Evolutionary conservation across 164 flowering plant genomes (phyloP).

Genomic region (Cinnamomum chago): DNA sequence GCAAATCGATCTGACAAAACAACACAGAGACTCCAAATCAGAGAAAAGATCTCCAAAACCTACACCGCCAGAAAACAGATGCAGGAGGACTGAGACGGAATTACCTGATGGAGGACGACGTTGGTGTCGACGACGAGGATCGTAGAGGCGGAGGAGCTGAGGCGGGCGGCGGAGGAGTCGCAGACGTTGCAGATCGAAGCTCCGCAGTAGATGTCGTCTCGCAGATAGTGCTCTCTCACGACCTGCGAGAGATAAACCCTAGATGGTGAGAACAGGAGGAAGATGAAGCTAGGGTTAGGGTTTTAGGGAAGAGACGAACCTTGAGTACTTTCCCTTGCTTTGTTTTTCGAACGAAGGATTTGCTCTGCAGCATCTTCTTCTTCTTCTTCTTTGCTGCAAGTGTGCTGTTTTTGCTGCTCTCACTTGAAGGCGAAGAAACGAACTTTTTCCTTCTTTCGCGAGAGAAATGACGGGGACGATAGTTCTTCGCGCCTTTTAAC

Average conservation of each 20-base stretch:
- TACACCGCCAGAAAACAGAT: not conserved
- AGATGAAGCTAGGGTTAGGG: constrained; percentile 11
- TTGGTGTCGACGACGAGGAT: constrained; percentile 82
- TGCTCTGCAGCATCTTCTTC: constrained; percentile 60
- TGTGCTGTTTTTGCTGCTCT: not conserved
- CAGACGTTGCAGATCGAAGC: constrained; percentile 61
- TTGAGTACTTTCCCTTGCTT: constrained; percentile 60
- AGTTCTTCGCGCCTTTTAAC: too few relatives aligned
- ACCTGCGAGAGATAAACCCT: constrained; percentile 32
- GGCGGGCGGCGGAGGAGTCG: constrained; percentile 50
- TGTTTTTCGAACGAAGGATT: constrained; percentile 57
- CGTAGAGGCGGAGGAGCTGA: constrained; percentile 41
- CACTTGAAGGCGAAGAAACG: too few relatives aligned
- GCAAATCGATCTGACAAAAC: constrained; percentile 74
- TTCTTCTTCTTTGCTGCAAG: not conserved
- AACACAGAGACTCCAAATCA: not conserved
- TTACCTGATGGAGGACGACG: constrained; percentile 89
- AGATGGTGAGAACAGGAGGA: not conserved
- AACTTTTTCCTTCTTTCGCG: too few relatives aligned
- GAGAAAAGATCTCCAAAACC: not conserved
- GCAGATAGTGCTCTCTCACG: constrained; percentile 76
- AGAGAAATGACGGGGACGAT: too few relatives aligned
- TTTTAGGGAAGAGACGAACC: constrained; percentile 30
- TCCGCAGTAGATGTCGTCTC: constrained; percentile 91
- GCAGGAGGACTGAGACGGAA: too few relatives aligned